Conservation (phyloP, 2,329 filamentous ascomycete genomes). For the Drechslerella dactyloides region DNA sequence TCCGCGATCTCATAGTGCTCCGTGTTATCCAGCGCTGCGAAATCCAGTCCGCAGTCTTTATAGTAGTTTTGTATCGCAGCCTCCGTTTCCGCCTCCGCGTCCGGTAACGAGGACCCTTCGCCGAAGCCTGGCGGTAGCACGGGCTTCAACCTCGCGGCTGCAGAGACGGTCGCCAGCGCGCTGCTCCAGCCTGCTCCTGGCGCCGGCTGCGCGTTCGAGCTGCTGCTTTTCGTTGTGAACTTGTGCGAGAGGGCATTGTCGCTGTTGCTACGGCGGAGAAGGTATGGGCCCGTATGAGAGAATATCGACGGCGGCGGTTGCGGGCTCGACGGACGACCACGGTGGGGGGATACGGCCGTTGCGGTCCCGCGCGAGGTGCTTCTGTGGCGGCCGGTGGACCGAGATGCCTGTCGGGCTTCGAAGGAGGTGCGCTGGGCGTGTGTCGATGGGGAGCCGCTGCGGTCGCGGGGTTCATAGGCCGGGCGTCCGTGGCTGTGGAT, state of each 20-base stretch:
- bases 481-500: background rate
- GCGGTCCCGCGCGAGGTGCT: conserved; percentile 41
- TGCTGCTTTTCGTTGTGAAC: conserved; percentile 12
- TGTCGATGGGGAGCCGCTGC: conserved; percentile 34
- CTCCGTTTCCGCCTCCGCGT: conserved; percentile 32
- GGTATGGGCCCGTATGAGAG: conserved; percentile 39
- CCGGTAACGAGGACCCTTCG: conserved; percentile 21
- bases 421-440: conserved; percentile 34
- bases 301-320: conserved; percentile 34
- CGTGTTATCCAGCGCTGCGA: conserved; percentile 28
- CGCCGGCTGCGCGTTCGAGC: background rate
- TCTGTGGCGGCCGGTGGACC: conserved; percentile 31
- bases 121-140: conserved; percentile 36
- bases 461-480: conserved; percentile 24
- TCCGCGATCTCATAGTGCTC: conserved; percentile 40
- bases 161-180: conserved; percentile 28
- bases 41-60: conserved; percentile 42
- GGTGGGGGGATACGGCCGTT: conserved; percentile 2
- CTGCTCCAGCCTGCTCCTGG: conserved; percentile 11
- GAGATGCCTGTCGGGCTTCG: conserved; percentile 42
- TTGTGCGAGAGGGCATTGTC: conserved; percentile 44
- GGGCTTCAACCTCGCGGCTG: conserved; percentile 35
- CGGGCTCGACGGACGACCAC: conserved; percentile 20
- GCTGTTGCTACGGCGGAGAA: conserved; percentile 33
- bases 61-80: conserved; percentile 37